phyloP scores from a whole-genome alignment of 148 eudicot species.

The Persicaria tinctoria region DNA sequence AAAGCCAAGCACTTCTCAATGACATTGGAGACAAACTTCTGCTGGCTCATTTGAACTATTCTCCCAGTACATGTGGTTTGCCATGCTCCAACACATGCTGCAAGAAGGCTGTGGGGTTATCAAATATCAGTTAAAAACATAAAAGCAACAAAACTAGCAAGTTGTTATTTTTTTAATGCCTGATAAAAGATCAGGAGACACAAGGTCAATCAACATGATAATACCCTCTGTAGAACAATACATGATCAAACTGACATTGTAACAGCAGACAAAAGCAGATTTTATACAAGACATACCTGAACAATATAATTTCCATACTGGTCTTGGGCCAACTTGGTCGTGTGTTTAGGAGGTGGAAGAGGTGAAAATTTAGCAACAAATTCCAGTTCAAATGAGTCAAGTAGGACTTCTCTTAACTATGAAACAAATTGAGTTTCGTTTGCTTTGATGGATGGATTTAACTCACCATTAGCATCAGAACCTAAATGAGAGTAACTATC shows the following conservation, averaged over 20 bases:
- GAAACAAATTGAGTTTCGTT: too few relatives aligned
- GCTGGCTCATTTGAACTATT: conserved; percentile 47
- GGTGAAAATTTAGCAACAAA: too few relatives aligned
- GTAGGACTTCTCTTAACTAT: accelerated
- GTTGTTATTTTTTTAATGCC: too few relatives aligned
- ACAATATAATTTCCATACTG: conserved; percentile 34
- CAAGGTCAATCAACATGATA: neutral
- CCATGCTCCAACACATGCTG: conserved; percentile 46
- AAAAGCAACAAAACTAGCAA: neutral
- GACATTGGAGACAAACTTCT: conserved; percentile 43
- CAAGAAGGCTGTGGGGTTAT: neutral
- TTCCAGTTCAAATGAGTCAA: too few relatives aligned
- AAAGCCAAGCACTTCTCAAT: neutral
- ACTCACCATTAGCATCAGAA: too few relatives aligned
- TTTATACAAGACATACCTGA: conserved; percentile 49
- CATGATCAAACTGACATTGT: neutral
- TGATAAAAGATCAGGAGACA: neutral
- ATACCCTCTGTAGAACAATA: neutral
- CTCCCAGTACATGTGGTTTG: conserved; percentile 33
- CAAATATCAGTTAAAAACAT: neutral
- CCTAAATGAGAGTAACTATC: too few relatives aligned
- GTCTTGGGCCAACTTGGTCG: conserved; percentile 60
- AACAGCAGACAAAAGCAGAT: neutral
- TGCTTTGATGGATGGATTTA: accelerated
- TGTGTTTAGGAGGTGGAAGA: too few relatives aligned